Evolutionary conservation across 2,329 filamentous ascomycete species (phyloP), one percentile per base, ranked within the genome.

Genomic region (Alternaria sp.): DNA sequence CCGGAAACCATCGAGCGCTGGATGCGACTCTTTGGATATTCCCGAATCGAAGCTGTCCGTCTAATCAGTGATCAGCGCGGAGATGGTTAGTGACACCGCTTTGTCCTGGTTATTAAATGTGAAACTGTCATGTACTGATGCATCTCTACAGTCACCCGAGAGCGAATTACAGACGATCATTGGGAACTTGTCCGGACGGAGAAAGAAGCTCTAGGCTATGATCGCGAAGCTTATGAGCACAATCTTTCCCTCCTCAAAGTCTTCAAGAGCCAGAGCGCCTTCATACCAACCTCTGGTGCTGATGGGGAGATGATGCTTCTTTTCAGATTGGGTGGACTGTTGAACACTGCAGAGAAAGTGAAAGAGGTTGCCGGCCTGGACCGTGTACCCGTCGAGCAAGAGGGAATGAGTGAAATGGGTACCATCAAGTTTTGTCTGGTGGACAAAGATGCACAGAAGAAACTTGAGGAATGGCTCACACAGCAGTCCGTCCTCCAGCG

Each of bases 201-300:
- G 11, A 77, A 76, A 57, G 77, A 80, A 65, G 66, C 67, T 1
- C 54, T 72, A 23, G 80, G 79, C 13, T 79, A 78, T 60, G 78
- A 81, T 50, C 77, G 76, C 12, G 79, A 81, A 60, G 75, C 77
- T 1, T 83, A 81, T 61, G 80, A 83, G 66, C 77, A 81, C 46
- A 74, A 73, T 25, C 65, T 79, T 3, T 68, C 71, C 12, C 57
- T 79, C 10, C 69, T 72, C 30, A 68, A 73, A 50, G 56, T 72
- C 5, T 70, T 73, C 66, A 74, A 68, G 63, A 61, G 62, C 50
- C 75, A 60, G 55, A 71, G 49, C 36, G 75, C 57, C 15, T 66
- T 30, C 25, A 70, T 69, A 9, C 69, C 73, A 1, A 63, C 65
- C 7, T 61, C 64, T 15, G 65, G 64, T 7, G 58, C 58, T 6